Evolutionary conservation across 192 early-diverging fungal genomes (phyloP).

Genomic region (Mortierella alpina): DNA sequence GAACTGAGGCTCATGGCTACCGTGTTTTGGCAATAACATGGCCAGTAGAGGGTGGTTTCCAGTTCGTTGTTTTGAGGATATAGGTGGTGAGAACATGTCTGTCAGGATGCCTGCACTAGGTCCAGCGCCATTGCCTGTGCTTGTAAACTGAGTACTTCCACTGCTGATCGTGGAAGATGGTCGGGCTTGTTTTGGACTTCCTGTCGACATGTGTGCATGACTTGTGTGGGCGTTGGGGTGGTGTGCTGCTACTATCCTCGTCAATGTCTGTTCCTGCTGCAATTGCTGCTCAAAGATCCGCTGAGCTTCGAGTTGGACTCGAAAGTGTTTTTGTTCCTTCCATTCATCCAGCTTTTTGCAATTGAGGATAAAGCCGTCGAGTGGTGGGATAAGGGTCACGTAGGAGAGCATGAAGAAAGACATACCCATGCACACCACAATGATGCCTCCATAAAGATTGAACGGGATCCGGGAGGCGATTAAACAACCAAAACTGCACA

Average conservation of each 20-base stretch:
- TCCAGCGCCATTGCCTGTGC: slow-evolving; percentile 3
- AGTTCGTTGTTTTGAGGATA: slow-evolving; percentile 5
- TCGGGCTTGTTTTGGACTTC: slow-evolving; percentile 29
- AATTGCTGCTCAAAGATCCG: slow-evolving; percentile 48
- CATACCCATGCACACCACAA: slow-evolving; percentile 47
- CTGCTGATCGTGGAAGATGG: slow-evolving; percentile 13
- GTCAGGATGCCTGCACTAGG: background rate
- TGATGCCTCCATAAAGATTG: slow-evolving; percentile 46
- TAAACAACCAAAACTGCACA: slow-evolving; percentile 40
- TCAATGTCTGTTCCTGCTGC: slow-evolving; percentile 43
- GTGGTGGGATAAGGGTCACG: slow-evolving; percentile 38
- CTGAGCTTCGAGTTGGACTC: slow-evolving; percentile 41
- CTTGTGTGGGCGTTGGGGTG: slow-evolving; percentile 22
- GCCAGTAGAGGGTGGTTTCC: background rate
- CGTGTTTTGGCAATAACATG: background rate
- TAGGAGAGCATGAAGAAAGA: slow-evolving; percentile 47
- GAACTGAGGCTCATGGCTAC: slow-evolving; percentile 3
- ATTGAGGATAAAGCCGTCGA: slow-evolving; percentile 43
- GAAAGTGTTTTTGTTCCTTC: slow-evolving; percentile 53
- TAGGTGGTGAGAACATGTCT: slow-evolving; percentile 33
- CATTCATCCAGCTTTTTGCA: slow-evolving; percentile 40
- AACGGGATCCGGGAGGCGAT: slow-evolving; percentile 37
- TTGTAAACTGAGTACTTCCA: slow-evolving; percentile 13
- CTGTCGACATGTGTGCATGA: slow-evolving; percentile 20
- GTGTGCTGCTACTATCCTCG: slow-evolving; percentile 34